These are phyloP conservation scores for Haematococcus sp. DNA, from an alignment of 139 green algal species.

Conservation along the genomic window DNA sequence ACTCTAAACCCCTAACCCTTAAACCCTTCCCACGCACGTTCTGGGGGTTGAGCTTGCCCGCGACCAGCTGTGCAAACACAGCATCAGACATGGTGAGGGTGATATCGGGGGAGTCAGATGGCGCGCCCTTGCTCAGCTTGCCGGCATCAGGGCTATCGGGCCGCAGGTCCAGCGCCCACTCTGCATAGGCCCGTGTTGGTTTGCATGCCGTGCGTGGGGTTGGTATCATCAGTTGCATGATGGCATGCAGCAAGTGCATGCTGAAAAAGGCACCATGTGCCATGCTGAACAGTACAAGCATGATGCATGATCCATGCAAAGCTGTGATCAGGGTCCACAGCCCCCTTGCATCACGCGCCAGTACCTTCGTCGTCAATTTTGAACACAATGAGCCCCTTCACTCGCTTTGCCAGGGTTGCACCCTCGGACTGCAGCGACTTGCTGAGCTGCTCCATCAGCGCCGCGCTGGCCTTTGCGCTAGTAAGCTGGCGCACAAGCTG, in stretches of 20 bases:
- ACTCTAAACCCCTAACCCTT: too few relatives aligned
- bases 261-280: slow-evolving; percentile 4
- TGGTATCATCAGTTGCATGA: not conserved
- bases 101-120: slow-evolving; percentile 57
- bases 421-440: too few relatives aligned
- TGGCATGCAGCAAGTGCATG: not conserved
- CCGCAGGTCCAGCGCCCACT: too few relatives aligned
- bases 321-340: not conserved
- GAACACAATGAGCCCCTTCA: slow-evolving; percentile 79
- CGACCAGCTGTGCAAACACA: slow-evolving; percentile 76
- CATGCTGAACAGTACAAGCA: too few relatives aligned
- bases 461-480: not conserved
- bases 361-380: slow-evolving; percentile 62
- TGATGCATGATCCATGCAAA: too few relatives aligned
- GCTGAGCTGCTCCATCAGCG: not conserved
- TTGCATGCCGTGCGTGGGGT: not conserved
- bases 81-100: slow-evolving; percentile 71
- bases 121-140: slow-evolving; percentile 27
- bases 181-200: not conserved
- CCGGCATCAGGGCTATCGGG: too few relatives aligned
- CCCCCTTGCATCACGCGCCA: slow-evolving; percentile 62
- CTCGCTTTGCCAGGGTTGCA: not conserved
- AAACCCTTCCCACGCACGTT: too few relatives aligned
- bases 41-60: slow-evolving; percentile 82
- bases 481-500: not conserved